Conservation (phyloP, 257 asterid genomes). For the Cordia subcordata region DNA sequence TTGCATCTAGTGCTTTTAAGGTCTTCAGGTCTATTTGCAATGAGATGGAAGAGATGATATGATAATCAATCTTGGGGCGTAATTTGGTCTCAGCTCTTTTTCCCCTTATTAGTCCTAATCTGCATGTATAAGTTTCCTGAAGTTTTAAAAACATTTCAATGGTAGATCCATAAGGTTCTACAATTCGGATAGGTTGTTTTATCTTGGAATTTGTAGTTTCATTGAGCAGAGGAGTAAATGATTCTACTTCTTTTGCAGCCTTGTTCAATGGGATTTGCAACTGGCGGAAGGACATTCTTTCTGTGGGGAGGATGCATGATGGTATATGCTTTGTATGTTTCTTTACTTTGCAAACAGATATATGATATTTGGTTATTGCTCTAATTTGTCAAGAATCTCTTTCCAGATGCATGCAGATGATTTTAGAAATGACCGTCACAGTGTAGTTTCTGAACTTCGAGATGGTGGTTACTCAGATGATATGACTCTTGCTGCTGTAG, state of each 20-base stretch:
- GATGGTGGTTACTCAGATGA: conserved; percentile 99
- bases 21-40: too few species aligned
- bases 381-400: conserved; percentile 12
- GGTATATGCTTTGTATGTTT: conserved; percentile 39
- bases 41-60: too few species aligned
- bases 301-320: conserved; percentile 99
- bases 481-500: conserved; percentile 97
- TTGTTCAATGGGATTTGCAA: conserved; percentile 99
- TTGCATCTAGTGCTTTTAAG: too few species aligned
- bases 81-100: too few species aligned
- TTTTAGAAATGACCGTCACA: conserved; percentile 79
- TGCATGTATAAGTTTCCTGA: too few species aligned
- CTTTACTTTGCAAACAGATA: conserved; percentile 8
- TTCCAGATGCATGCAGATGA: conserved; percentile 98
- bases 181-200: background rate
- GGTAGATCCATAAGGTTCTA: background rate
- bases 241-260: conserved; percentile 50
- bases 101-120: too few species aligned
- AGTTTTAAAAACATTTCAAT: background rate
- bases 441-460: conserved; percentile 76
- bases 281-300: conserved; percentile 97
- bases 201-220: conserved; percentile 9
- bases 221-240: background rate
- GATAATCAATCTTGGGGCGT: too few species aligned
- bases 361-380: conserved; percentile 10